Percentiles rank a stretch among this genome's conserved stretches.
phyloP scores from a whole-genome alignment of 495 filamentous ascomycete genomes.

The Aspergillus mulundensis region DNA sequence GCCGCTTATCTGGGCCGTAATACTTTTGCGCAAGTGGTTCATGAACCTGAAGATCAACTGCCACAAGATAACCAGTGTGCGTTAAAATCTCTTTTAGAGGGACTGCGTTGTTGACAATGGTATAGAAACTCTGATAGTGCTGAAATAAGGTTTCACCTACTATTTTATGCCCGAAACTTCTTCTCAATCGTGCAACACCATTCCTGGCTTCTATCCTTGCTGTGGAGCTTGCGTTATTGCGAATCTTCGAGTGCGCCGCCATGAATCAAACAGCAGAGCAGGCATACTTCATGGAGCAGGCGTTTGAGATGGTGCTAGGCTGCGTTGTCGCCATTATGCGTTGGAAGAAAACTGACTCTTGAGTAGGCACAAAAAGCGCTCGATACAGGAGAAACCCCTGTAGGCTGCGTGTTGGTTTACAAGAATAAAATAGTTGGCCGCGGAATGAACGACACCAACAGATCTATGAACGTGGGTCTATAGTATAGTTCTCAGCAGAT shows the following conservation, averaged over 20 bases:
- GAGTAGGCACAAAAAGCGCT: conserved; percentile 74
- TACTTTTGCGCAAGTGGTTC: no score
- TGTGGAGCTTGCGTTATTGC: no score
- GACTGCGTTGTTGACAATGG: no score
- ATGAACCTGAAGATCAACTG: no score
- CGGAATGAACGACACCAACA: conserved; percentile 96
- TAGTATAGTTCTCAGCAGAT: background rate
- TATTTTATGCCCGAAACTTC: no score
- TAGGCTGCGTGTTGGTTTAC: conserved; percentile 90
- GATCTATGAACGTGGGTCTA: conserved; percentile 62
- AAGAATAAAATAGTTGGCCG: conserved; percentile 67
- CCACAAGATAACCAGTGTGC: no score
- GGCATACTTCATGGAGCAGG: conserved; percentile 64
- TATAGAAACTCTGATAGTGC: no score
- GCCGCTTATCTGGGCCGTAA: no score
- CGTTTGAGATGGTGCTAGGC: conserved; percentile 57
- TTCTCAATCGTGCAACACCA: no score
- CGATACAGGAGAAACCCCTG: conserved; percentile 81
- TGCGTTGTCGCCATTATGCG: background rate
- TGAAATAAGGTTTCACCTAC: no score
- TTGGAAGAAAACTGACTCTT: conserved; percentile 5
- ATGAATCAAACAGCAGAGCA: conserved; percentile 39
- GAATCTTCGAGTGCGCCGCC: background rate
- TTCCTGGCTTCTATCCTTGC: no score
- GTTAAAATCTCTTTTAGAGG: no score